Evolutionary conservation across 2,329 filamentous ascomycete genomes (phyloP), one percentile per base, ranked within the genome.

Genomic region (Macroventuria anomochaeta): DNA sequence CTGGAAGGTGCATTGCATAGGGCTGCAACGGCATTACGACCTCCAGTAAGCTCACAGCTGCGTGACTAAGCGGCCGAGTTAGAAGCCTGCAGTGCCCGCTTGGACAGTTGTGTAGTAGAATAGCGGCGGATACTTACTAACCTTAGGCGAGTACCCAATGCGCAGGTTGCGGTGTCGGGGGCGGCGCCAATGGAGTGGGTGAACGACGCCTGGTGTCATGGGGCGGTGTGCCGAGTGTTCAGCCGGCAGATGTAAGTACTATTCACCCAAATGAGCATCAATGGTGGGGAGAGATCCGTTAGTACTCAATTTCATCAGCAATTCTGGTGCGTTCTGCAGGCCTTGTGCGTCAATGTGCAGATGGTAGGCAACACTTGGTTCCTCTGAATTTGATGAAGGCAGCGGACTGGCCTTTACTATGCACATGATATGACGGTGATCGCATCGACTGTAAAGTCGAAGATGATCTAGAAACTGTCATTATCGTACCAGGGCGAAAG

Each of bases 1-100:
- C 36, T 28, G 46, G 33, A 38, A 33, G 46, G 12, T 40, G 46
- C 46, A 31, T 41, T 50, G 52, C 53, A 51, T 55, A 55, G 53
- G 53, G 53, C 53, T 55, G 53, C 53, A 51, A 36, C 21, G 17
- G 28, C 40, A 23, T 40, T 23, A 32, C 36, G 17, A 18, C 18
- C 21, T 21, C 36, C 15, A 46, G 37, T 55, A 39, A 48, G 48
- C 53, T 47, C 20, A 51, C 44, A 26, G 20, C n/a, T 20, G 44
- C 23, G 15, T 6, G 32, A 23, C 17, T 55, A 59, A 23, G 39
- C 40, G 21, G 42, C 28, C 56, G 52, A 52, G 7, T 44, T 7
- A 12, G 31, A 37, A 38, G 32, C 43, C 31, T 34, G 32, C 36
- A 38, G 39, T 37, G 37, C 23, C 15, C 20, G 13, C 15, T 43